Base-by-base conservation (phyloP, 208 protist genomes). In the Wallacemonas collosoma region DNA sequence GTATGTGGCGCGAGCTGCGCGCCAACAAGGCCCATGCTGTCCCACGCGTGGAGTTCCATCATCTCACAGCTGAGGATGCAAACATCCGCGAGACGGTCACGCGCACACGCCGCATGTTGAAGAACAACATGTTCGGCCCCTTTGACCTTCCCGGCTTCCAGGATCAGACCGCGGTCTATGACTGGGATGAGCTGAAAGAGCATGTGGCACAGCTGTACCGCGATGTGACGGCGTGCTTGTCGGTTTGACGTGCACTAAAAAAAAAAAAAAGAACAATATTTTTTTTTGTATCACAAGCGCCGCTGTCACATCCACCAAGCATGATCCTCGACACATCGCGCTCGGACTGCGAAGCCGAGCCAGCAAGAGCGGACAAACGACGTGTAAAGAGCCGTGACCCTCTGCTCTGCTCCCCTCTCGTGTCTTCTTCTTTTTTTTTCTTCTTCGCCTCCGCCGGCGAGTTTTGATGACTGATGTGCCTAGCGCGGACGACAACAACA, bases 101-200 rank as follows among this genome's bases (percentile, higher is more conserved):
- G 71, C 58, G 48, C 60, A 71, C 39, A 12, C 36, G 48, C 55
- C 56, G 41, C 54, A 48, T 2, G 71, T 65, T 66, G 57, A 66
- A 36, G 53, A n/a, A 14, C n/a, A 65, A 39, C 41, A 5, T n/a
- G n/a, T 65, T 65, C 40, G 60, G 60, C 11, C 60, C 60, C 11
- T 65, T 65, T 36, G 61, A 57, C 35, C 72, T 70, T 8, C 57
- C 80, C 2, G 51, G 64, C 38, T 83, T 87, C 58, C 68, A 71
- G 2, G 71, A 83, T 54, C 76, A 87, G 70, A 83, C 57, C 0
- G 74, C 71, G 17, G 38, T 72, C 26, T 81, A 83, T 73, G 64
- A 74, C 50, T 73, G 72, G 44, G 58, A 41, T 1, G 70, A 62
- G 68, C 72, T 81, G 67, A 50, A 45, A 6, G 44, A 54, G 2